A percentile compares a stretch with the other conserved stretches of the same genome.
These are phyloP conservation scores for Citrus sp. DNA, from an alignment of 345 rosid species.

Conservation along the genomic window DNA sequence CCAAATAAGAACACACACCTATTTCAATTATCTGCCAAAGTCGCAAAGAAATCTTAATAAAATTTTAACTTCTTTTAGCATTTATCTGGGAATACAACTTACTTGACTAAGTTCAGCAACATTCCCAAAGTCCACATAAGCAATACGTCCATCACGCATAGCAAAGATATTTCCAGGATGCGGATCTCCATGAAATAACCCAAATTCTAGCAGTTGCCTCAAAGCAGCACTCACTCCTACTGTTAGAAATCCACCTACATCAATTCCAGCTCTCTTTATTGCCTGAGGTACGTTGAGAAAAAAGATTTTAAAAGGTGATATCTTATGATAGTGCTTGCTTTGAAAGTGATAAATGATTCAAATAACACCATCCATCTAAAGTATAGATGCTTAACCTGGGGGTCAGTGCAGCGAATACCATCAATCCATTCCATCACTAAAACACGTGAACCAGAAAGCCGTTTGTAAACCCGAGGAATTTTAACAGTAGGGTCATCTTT, in stretches of 20 bases:
- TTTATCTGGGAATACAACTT: conserved; percentile 15
- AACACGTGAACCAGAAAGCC: conserved; percentile 88
- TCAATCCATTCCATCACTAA: conserved; percentile 99
- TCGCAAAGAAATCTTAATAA: neutral
- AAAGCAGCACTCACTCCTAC: conserved; percentile 98
- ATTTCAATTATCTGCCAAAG: neutral
- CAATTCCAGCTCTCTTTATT: conserved; percentile 83
- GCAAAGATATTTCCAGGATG: conserved; percentile 99
- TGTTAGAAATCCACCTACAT: conserved; percentile 81
- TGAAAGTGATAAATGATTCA: conserved; percentile 4
- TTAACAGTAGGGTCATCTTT: conserved; percentile 91
- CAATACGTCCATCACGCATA: conserved; percentile 96
- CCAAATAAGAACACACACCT: neutral
- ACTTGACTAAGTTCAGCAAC: conserved; percentile 99
- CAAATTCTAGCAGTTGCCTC: conserved; percentile 87
- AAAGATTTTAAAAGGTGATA: conserved; percentile 11
- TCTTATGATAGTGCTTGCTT: conserved; percentile 8
- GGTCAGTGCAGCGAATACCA: conserved; percentile 95
- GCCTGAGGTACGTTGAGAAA: conserved; percentile 51
- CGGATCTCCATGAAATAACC: conserved; percentile 97
- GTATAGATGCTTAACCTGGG: conserved; percentile 55
- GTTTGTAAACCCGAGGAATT: conserved; percentile 83
- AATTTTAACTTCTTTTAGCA: neutral
- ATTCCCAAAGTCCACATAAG: conserved; percentile 97
- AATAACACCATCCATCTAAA: conserved; percentile 8